Evolutionary conservation across 768 basidiomycete species (phyloP).

Genomic region (Tricholoma terreum): DNA sequence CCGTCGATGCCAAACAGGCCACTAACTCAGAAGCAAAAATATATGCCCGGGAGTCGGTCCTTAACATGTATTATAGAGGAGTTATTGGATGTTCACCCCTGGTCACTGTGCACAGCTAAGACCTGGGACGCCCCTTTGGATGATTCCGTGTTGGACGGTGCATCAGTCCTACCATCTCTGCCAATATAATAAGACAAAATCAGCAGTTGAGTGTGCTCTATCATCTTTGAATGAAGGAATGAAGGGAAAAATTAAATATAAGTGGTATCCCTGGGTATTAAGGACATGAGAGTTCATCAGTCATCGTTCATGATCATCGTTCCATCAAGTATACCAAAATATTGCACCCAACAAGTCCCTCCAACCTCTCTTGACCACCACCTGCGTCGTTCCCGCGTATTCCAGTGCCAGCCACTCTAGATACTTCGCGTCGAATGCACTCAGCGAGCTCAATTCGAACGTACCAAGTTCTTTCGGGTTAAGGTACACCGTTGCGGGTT

Average conservation of each 20-base stretch:
- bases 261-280: not conserved
- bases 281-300: not conserved
- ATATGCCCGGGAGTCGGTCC: constrained; percentile 52
- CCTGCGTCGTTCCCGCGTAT: constrained; percentile 47
- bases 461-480: constrained; percentile 61
- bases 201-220: no score
- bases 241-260: not conserved
- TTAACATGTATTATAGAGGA: constrained; percentile 1
- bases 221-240: not conserved
- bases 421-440: constrained; percentile 67
- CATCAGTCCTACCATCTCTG: constrained; percentile 8
- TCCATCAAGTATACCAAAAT: constrained; percentile 36
- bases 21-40: constrained; percentile 66
- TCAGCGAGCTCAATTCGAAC: constrained; percentile 74
- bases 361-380: constrained; percentile 49
- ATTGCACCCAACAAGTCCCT: constrained; percentile 45
- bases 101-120: constrained; percentile 53
- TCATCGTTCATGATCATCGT: not conserved
- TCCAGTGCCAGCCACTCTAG: constrained; percentile 75
- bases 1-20: constrained; percentile 64
- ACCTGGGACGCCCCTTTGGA: constrained; percentile 41
- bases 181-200: no score
- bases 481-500: constrained; percentile 36
- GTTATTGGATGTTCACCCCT: not conserved
- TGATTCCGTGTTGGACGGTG: constrained; percentile 56